A percentile compares a stretch with the other conserved stretches of the same genome.
These are phyloP conservation scores for Tylopilus sp. DNA, from an alignment of 1,284 basidiomycete species.

Conservation along the genomic window DNA sequence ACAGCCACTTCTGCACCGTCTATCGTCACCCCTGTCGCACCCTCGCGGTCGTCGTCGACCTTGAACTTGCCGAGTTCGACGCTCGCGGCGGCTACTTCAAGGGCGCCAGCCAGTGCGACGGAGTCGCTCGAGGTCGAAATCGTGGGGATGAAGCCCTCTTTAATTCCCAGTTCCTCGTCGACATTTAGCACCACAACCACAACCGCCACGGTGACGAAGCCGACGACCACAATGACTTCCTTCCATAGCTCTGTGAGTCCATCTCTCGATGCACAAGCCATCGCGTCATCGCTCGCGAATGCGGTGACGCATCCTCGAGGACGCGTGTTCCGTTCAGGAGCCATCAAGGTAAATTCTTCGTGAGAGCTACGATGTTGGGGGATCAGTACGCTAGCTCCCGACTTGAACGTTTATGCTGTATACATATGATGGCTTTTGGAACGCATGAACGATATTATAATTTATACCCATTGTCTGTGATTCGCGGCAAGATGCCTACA, in stretches of 20 bases:
- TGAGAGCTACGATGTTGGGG: not conserved
- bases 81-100: not conserved
- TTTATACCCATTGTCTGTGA: not conserved
- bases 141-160: slow-evolving; percentile 15
- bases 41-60: slow-evolving; percentile 7
- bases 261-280: slow-evolving; percentile 19
- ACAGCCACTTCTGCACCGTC: slow-evolving; percentile 1
- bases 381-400: not conserved
- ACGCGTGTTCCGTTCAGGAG: not conserved
- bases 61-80: not conserved
- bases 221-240: slow-evolving; percentile 11
- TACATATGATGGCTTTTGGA: not conserved
- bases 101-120: not conserved
- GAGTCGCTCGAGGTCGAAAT: slow-evolving; percentile 24
- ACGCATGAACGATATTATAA: not conserved
- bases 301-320: not conserved
- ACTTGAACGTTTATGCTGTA: not conserved
- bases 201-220: slow-evolving; percentile 8
- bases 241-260: slow-evolving; percentile 7
- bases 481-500: not conserved
- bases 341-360: not conserved
- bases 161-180: slow-evolving; percentile 8
- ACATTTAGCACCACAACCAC: slow-evolving; percentile 1
- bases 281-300: slow-evolving; percentile 26
- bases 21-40: not conserved